phyloP scores from a whole-genome alignment of 768 basidiomycete genomes.

The Sarcodon sp. region DNA sequence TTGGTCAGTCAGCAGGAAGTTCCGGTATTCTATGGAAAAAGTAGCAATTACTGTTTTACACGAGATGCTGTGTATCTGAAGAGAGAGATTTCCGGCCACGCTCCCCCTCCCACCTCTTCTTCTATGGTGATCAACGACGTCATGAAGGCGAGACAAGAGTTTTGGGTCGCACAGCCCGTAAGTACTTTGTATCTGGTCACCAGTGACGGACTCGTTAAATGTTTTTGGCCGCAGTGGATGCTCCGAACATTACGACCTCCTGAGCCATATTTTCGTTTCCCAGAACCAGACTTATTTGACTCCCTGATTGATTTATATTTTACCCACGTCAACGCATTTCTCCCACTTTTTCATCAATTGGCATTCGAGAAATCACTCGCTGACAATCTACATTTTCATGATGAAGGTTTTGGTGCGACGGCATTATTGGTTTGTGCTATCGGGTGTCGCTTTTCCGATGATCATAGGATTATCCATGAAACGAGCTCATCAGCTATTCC shows the following conservation, averaged over 20 bases:
- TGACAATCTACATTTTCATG: slow-evolving; percentile 34
- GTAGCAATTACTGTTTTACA: not conserved
- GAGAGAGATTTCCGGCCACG: not conserved
- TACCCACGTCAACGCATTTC: slow-evolving; percentile 32
- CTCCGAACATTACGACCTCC: not conserved
- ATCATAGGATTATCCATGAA: slow-evolving; percentile 18
- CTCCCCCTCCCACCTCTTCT: not conserved
- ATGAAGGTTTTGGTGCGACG: slow-evolving; percentile 41
- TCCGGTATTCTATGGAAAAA: too few species aligned
- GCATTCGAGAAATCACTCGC: slow-evolving; percentile 42
- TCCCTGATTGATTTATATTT: slow-evolving; percentile 58
- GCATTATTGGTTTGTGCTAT: slow-evolving; percentile 64
- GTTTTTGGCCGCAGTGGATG: not conserved
- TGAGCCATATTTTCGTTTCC: slow-evolving; percentile 27
- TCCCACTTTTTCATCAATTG: slow-evolving; percentile 64
- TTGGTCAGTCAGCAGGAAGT: too few species aligned
- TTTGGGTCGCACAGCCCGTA: not conserved
- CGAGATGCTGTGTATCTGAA: not conserved
- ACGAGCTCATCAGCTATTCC: slow-evolving; percentile 16
- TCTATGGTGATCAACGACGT: not conserved
- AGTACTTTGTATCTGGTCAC: not conserved
- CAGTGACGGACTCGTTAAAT: not conserved
- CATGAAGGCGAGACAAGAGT: not conserved
- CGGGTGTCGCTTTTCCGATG: slow-evolving; percentile 37
- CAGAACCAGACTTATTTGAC: slow-evolving; percentile 33